Percentiles rank a stretch among this genome's conserved stretches.
These are phyloP conservation scores for Acidiella bohemica DNA, from an alignment of 495 filamentous ascomycete species.

Conservation along the genomic window DNA sequence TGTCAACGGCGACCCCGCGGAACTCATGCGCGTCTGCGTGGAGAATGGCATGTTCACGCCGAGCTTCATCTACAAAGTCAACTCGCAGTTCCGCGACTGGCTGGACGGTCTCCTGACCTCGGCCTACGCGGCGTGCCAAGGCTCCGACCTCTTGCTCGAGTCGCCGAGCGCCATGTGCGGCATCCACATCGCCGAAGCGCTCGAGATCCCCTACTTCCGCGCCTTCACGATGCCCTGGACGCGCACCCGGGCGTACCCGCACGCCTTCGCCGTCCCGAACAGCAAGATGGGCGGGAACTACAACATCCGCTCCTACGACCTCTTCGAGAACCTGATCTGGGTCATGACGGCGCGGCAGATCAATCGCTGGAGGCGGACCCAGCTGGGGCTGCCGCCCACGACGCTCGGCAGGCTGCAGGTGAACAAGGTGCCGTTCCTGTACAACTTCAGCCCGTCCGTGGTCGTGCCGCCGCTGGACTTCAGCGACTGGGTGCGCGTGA, in stretches of 20 bases:
- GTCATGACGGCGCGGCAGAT: conserved; percentile 80
- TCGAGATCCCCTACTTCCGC: conserved; percentile 88
- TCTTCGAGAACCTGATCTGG: conserved; percentile 98
- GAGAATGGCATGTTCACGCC: conserved; percentile 97
- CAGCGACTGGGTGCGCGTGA: conserved; percentile 93
- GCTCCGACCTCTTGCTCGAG: conserved; percentile 81
- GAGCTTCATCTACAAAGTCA: conserved; percentile 77
- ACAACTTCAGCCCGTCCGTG: conserved; percentile 90
- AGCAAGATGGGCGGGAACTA: conserved; percentile 88
- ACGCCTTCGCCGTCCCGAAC: conserved; percentile 91
- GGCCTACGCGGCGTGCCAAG: conserved; percentile 76
- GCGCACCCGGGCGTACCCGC: conserved; percentile 84
- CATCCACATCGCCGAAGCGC: conserved; percentile 95
- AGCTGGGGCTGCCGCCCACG: conserved; percentile 65
- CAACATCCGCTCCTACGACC: conserved; percentile 89
- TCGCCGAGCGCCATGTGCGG: conserved; percentile 96
- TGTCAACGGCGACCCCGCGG: conserved; percentile 82
- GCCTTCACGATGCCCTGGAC: conserved; percentile 99
- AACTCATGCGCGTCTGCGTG: conserved; percentile 90
- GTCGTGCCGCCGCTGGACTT: conserved; percentile 89
- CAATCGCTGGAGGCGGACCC: conserved; percentile 80
- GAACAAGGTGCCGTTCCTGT: conserved; percentile 93
- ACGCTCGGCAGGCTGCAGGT: conserved; percentile 82
- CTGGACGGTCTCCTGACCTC: conserved; percentile 75
- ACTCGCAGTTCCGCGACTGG: conserved; percentile 82